Base-by-base conservation (phyloP, 805 yeast species). In the Wickerhamomyces alni region DNA sequence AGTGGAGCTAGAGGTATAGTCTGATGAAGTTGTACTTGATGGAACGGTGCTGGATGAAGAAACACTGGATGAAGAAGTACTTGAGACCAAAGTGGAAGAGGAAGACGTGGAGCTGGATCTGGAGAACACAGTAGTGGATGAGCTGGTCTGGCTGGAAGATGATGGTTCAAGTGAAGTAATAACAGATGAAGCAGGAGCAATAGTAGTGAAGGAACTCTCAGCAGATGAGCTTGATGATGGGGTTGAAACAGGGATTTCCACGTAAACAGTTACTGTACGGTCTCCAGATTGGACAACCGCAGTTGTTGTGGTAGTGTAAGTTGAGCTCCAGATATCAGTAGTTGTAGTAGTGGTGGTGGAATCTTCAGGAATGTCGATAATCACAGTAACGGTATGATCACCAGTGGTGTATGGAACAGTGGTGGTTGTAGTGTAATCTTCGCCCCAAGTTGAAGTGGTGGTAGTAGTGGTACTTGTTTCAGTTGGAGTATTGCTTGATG, bases 321-420 rank as follows among this genome's bases (percentile, higher is more conserved):
- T 3, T 16, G 11, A 18, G 18, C 18, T n/a, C 31, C 31, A 29
- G 5, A 18, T 29, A 16, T 5, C 17, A 16, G 31, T 29, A 5
- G 31, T 10, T 17, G 31, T 29, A n/a, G 31, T 29, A 12, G 31
- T 29, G 16, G 18, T 16, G 10, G 17, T 29, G 12, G 18, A 11
- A 5, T 30, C 33, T 15, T 19, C 21, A 25, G 30, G 30, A 22
- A 26, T 16, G 5, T 26, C 30, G 26, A 16, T n/a, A 8, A 37
- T 37, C 27, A 40, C 40, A 18, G 45, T 45, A 15, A 40, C 9
- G 13, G 43, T 45, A 16, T 31, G 8, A 28, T 36, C 48, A 36
- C 43, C 45, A 18, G 43, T 31, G 10, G 40, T 13, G 22, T 21
- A 30, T 16, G 46, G 33, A 15, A 16, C 37, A 27, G 45, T 44